Evolutionary conservation across 495 filamentous ascomycete species (phyloP).

Genomic region (Neurospora sp.): DNA sequence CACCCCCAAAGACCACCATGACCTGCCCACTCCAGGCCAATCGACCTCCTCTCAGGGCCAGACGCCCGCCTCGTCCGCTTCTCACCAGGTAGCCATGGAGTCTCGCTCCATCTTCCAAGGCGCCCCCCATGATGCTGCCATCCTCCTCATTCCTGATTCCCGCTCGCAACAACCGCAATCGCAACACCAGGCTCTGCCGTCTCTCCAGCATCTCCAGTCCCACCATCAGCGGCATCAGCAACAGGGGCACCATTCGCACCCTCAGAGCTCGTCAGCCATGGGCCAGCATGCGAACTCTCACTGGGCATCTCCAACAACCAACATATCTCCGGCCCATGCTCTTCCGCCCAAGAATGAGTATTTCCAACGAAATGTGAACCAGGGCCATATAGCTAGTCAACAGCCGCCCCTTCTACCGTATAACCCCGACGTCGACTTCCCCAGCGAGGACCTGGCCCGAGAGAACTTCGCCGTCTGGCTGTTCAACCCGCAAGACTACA

Average conservation of each 20-base stretch:
- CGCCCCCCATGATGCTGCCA: slow-evolving; percentile 38
- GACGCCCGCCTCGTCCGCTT: slow-evolving; percentile 8
- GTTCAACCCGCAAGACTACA: slow-evolving; percentile 35
- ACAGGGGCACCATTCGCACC: not conserved
- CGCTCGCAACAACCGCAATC: slow-evolving; percentile 18
- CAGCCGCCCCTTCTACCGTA: slow-evolving; percentile 28
- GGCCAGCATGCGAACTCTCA: not conserved
- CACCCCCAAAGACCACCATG: slow-evolving; percentile 30
- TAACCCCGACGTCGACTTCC: slow-evolving; percentile 23
- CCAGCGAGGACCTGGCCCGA: slow-evolving; percentile 27
- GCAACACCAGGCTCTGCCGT: slow-evolving; percentile 8
- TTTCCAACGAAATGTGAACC: not conserved
- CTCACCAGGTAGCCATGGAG: slow-evolving; percentile 18
- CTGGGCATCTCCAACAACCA: not conserved
- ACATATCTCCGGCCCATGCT: not conserved
- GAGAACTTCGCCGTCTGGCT: slow-evolving; percentile 42
- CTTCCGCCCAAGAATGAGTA: not conserved
- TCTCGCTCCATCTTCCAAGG: slow-evolving; percentile 27
- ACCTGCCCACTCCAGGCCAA: slow-evolving; percentile 9
- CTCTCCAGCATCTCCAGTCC: not conserved
- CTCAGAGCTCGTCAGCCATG: not conserved
- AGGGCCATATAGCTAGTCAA: slow-evolving; percentile 3
- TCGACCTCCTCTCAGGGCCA: slow-evolving; percentile 11
- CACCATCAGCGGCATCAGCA: not conserved
- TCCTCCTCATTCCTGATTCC: slow-evolving; percentile 35